Conservation (phyloP, 2,329 filamentous ascomycete genomes). For the Calcarisporium arbuscula region DNA sequence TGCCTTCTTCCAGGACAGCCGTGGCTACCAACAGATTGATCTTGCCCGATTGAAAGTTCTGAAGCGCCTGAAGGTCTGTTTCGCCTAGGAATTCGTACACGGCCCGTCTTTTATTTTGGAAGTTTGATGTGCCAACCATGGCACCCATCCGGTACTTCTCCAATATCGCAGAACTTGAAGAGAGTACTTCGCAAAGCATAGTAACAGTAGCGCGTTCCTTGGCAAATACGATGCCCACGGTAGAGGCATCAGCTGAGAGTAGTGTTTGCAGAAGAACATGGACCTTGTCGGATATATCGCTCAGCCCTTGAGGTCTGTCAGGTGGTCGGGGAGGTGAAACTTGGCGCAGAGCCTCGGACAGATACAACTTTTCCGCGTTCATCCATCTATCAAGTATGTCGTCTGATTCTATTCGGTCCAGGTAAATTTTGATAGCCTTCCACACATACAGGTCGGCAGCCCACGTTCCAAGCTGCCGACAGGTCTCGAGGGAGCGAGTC, state of each 20-base stretch:
- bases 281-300: slow-evolving; percentile 51
- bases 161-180: slow-evolving; percentile 40
- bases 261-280: slow-evolving; percentile 46
- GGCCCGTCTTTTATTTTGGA: slow-evolving; percentile 27
- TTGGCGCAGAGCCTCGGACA: slow-evolving; percentile 39
- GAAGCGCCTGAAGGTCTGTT: slow-evolving; percentile 26
- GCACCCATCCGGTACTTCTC: slow-evolving; percentile 43
- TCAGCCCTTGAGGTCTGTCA: slow-evolving; percentile 7
- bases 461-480: slow-evolving; percentile 58
- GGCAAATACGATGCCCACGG: slow-evolving; percentile 62
- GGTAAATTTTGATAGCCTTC: slow-evolving; percentile 34
- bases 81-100: slow-evolving; percentile 31
- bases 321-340: slow-evolving; percentile 18
- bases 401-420: slow-evolving; percentile 14
- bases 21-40: slow-evolving; percentile 57
- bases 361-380: slow-evolving; percentile 48
- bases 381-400: slow-evolving; percentile 34
- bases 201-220: slow-evolving; percentile 54
- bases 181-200: slow-evolving; percentile 53
- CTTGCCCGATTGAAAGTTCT: slow-evolving; percentile 46
- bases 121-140: slow-evolving; percentile 48
- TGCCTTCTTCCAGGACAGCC: slow-evolving; percentile 60
- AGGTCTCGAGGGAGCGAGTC: slow-evolving; percentile 43
- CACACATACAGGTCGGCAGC: slow-evolving; percentile 61
- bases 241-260: slow-evolving; percentile 30